Percentiles rank a stretch among this genome's conserved stretches.
Conservation (phyloP, 78 protist species). For the Creolimax fragrantissima region DNA sequence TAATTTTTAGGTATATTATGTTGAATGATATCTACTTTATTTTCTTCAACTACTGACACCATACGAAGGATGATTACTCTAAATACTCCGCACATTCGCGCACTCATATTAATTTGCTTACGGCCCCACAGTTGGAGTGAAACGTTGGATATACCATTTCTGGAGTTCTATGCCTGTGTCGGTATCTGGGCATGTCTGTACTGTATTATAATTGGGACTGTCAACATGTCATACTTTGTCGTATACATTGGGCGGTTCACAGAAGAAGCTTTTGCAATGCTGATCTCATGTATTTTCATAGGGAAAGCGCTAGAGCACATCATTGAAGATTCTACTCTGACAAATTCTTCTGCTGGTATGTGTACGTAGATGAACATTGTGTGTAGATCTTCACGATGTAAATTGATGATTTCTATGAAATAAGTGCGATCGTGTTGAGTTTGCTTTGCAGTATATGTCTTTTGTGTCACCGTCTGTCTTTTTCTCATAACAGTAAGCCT, state of each 20-base stretch:
- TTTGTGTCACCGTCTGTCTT: no score
- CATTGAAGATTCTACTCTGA: neutral
- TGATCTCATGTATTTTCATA: conserved; percentile 17
- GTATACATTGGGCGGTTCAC: neutral
- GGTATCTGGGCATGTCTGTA: conserved; percentile 2
- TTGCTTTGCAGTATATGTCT: no score
- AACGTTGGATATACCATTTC: neutral
- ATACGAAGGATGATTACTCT: no score
- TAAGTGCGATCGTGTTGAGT: no score
- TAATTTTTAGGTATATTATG: neutral
- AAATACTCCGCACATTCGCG: no score
- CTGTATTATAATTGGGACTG: neutral
- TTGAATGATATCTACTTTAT: neutral
- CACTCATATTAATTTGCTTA: no score
- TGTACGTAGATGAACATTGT: no score
- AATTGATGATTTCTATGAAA: no score
- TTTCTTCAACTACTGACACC: neutral
- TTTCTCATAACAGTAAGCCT: no score
- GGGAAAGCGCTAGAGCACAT: conserved; percentile 12
- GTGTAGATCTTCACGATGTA: no score
- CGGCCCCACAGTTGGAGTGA: neutral
- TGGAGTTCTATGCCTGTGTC: conserved; percentile 12
- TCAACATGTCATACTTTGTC: neutral
- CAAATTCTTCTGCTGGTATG: neutral
- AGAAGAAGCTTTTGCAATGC: conserved; percentile 16